Conservation (phyloP, 768 basidiomycete genomes). For the Ramaria rubella region DNA sequence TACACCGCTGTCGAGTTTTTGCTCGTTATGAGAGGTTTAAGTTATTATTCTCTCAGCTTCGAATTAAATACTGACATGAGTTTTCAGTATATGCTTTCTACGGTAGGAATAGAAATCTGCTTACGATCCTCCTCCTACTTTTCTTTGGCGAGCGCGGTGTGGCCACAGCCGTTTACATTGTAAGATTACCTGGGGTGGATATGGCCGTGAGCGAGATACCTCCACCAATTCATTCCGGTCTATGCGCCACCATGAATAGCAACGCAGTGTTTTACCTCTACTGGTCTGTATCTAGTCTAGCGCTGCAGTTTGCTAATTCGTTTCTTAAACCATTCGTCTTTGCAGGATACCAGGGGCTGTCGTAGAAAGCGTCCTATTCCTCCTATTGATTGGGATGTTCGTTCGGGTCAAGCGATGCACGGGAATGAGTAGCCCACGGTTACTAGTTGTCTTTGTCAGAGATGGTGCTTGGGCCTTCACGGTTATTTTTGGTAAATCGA, state of each 20-base stretch:
- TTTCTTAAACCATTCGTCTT: background rate
- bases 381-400: constrained; percentile 1
- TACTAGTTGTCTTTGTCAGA: constrained; percentile 1
- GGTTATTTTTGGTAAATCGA: background rate
- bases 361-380: background rate
- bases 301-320: background rate
- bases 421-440: background rate
- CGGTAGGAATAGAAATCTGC: background rate
- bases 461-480: constrained; percentile 6
- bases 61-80: background rate
- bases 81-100: constrained; percentile 2
- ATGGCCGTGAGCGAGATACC: background rate
- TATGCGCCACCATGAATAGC: background rate
- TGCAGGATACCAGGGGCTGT: background rate
- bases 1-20: background rate
- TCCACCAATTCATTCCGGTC: background rate
- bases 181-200: background rate
- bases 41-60: background rate
- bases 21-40: background rate
- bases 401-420: background rate
- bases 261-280: background rate
- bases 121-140: background rate
- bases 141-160: background rate
- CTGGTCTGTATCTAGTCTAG: background rate
- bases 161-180: background rate